Base-by-base conservation (phyloP, 495 filamentous ascomycete genomes). In the Monascus purpureus region DNA sequence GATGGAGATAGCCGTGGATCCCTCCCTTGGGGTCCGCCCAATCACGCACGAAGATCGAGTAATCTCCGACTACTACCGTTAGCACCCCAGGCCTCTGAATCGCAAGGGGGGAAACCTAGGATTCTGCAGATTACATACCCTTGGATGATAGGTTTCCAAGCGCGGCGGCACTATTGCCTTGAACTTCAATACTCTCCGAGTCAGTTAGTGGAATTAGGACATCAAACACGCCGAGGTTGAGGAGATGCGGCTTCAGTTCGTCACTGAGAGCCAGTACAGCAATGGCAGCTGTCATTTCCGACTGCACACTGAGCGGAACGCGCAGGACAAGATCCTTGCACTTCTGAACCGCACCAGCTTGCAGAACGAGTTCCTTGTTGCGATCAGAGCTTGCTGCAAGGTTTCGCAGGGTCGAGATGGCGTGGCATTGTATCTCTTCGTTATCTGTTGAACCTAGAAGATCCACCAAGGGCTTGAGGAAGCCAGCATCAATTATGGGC, bases 221-320 rank as follows among this genome's bases (percentile, higher is more conserved):
- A 46, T 96, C 90, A 45, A 96, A 95, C 2, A 97, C 87, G 9
- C 92, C 92, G 2, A 96, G 69, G 33, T 80, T 81, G n/a, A 96
- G 63, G 6, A 97, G 68, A 47, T 92, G 78, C 1, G 79, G 75
- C 52, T 97, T 97, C 27, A 97, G 70, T 32, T 97, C 90, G 48
- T 97, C 90, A 46, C 86, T 94, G 37, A 97, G 59, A 13, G 90
- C 90, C 32, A 97, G 66, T n/a, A 97, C 90, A 27, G 90, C 90
- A 51, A 97, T 96, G 2, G 90, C 90, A 17, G 90, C 90, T 15
- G 90, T 97, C 90, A 97, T 97, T 56, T 97, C 90, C 13, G 86
- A 94, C 48, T 97, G 90, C 4, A 97, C 90, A 24, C 78, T 88
- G 28, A 96, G 68, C 0, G 92, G 86, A 16, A 96, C 90, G 26